Conservation (phyloP, 495 filamentous ascomycete genomes). For the Mytilinidion resinicola region DNA sequence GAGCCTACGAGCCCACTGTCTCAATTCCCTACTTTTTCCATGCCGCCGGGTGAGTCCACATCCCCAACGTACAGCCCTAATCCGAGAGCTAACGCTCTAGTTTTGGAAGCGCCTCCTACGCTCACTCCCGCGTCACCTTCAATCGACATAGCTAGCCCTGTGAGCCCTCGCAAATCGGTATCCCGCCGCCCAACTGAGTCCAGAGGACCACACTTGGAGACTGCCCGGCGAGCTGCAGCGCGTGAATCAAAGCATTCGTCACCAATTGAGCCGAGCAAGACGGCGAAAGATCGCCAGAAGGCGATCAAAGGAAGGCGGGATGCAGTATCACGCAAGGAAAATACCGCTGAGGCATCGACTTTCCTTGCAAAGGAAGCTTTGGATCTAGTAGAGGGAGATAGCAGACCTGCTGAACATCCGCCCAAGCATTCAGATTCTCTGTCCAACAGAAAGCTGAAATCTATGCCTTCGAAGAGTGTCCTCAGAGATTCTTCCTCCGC, state of each 20-base stretch:
- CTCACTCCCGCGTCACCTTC: background rate
- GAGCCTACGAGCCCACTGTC: too few species aligned
- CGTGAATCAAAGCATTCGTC: constrained; percentile 15
- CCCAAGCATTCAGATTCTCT: background rate
- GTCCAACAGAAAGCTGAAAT: background rate
- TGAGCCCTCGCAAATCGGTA: constrained; percentile 12
- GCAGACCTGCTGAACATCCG: background rate
- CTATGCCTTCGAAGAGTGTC: constrained; percentile 3
- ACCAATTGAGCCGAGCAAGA: constrained; percentile 4
- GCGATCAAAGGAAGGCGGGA: constrained; percentile 9
- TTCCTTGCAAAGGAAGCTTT: constrained; percentile 13
- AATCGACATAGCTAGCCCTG: background rate
- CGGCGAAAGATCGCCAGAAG: background rate
- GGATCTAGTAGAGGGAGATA: constrained; percentile 9
- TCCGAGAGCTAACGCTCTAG: background rate
- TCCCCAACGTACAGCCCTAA: background rate
- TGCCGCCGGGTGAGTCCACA: background rate
- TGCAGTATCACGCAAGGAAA: constrained; percentile 1
- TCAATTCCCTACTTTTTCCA: too few species aligned
- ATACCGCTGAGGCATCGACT: constrained; percentile 1
- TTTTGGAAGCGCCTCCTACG: background rate
- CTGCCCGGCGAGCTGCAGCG: constrained; percentile 11
- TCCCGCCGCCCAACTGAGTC: background rate
- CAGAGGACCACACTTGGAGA: constrained; percentile 10
- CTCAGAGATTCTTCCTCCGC: background rate